Evolutionary conservation across 2,329 filamentous ascomycete species (phyloP), one percentile per base, ranked within the genome.

Genomic region (Fusarium tjaetaba): DNA sequence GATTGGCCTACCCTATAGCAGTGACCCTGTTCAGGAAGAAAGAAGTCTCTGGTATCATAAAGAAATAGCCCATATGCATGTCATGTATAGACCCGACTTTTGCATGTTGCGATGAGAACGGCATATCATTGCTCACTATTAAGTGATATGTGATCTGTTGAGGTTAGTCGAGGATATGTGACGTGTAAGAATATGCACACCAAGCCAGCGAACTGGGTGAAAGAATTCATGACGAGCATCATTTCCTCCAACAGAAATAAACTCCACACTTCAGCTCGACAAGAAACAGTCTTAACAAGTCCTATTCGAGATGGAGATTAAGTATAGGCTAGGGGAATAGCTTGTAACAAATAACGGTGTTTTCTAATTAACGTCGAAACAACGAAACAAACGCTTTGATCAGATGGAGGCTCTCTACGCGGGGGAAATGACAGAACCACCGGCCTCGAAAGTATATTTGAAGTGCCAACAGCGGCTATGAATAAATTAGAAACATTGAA

Each of bases 331-430:
- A 53, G 36, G 39, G 34, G 26, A 20, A 39, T 30, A 36, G 32
- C 32, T 14, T 20, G 22, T 30, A 24, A 36, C 34, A 46, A 65
- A 48, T 26, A 28, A 34, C 32, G 16, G 30, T 43, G 43, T 28
- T 34, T 65, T 42, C 22, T n/a, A 48, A 42, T 38, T 8, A 60
- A 43, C 51, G 62, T 55, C 52, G 57, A 70, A 70, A 70, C 51
- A n/a, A 22, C 26, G 65, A 70, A 70, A 70, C 67, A 52, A 52
- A 65, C 58, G 67, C 67, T 65, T 70, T 70, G 67, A 65, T 70
- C 67, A 70, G 28, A 24, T n/a, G 39, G 26, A 52, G 45, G 59
- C 46, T 58, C 38, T 34, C 34, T 30, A 48, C 39, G 34, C 30
- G 34, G 65, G 58, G 60, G 57, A 26, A 51, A 51, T 38, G 52